Percentiles rank a stretch among this genome's conserved stretches.
Evolutionary conservation across 2,329 filamentous ascomycete genomes (phyloP).

Genomic region (Cladophialophora immunda): DNA sequence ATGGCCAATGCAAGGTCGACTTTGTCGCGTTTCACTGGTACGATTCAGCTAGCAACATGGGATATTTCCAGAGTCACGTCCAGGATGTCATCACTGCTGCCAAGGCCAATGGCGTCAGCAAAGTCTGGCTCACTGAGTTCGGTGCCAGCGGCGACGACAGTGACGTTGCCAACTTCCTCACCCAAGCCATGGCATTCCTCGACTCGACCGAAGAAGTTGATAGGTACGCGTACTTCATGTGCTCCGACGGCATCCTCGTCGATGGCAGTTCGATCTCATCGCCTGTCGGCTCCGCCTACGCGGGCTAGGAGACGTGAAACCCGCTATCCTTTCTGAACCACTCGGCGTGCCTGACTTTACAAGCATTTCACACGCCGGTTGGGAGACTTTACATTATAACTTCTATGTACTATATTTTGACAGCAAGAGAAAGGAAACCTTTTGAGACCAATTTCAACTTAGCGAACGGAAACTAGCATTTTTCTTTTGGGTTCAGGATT

Average conservation of each 20-base stretch:
- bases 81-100: constrained; percentile 48
- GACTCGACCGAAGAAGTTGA: constrained; percentile 49
- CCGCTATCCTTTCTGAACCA: not conserved
- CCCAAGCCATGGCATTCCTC: constrained; percentile 50
- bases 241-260: constrained; percentile 46
- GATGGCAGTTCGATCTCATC: constrained; percentile 35
- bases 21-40: constrained; percentile 59
- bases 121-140: constrained; percentile 59
- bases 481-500: not conserved
- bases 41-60: constrained; percentile 42
- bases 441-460: no score
- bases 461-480: not conserved
- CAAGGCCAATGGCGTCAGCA: constrained; percentile 45
- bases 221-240: constrained; percentile 55
- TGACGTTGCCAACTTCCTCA: constrained; percentile 47
- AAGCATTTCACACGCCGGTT: not conserved
- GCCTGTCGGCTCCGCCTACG: constrained; percentile 28
- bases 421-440: not conserved
- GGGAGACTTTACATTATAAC: not conserved
- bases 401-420: not conserved
- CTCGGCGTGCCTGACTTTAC: not conserved
- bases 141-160: constrained; percentile 42
- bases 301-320: not conserved
- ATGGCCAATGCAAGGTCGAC: constrained; percentile 49
- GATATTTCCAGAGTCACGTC: constrained; percentile 51